A percentile compares a stretch with the other conserved stretches of the same genome.
These are phyloP conservation scores for Haplosporangium gracile DNA, from an alignment of 192 early-diverging fungal genomes.

Conservation along the genomic window DNA sequence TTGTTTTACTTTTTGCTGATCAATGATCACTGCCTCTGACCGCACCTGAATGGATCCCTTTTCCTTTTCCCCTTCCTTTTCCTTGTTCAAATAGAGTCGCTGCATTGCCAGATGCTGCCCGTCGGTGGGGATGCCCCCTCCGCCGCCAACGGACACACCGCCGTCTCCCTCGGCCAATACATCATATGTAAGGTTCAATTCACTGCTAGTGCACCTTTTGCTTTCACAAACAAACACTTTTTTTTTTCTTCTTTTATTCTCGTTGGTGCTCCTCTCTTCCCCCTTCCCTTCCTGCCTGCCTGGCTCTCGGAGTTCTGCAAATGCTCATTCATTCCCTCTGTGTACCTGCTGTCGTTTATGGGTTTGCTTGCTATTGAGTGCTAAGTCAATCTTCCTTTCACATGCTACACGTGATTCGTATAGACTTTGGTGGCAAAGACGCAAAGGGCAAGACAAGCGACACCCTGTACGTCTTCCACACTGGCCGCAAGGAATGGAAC, in stretches of 20 bases:
- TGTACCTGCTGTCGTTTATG: not conserved
- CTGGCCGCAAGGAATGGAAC: conserved; percentile 59
- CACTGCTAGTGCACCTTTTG: not conserved
- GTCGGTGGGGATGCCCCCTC: conserved; percentile 59
- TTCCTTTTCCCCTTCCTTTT: not conserved
- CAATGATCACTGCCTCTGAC: not conserved
- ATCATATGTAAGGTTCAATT: conserved; percentile 53
- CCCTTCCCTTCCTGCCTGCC: not conserved
- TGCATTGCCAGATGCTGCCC: conserved; percentile 51
- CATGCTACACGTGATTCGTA: not conserved
- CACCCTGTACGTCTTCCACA: conserved; percentile 34
- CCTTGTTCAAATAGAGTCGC: conserved; percentile 23
- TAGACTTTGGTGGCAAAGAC: conserved; percentile 56
- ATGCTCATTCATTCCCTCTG: not conserved
- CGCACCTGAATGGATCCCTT: not conserved
- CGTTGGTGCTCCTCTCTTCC: not conserved
- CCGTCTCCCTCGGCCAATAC: conserved; percentile 59
- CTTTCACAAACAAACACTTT: not conserved
- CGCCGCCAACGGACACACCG: conserved; percentile 55
- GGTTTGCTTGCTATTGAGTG: not conserved
- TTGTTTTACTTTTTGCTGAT: not conserved
- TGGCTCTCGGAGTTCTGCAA: not conserved
- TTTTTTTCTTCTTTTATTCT: not conserved
- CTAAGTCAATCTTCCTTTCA: not conserved
- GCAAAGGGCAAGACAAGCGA: conserved; percentile 37